Evolutionary conservation across 2,329 filamentous ascomycete genomes (phyloP), one percentile per base, ranked within the genome.

Genomic region (Rhynchosporium graminicola): DNA sequence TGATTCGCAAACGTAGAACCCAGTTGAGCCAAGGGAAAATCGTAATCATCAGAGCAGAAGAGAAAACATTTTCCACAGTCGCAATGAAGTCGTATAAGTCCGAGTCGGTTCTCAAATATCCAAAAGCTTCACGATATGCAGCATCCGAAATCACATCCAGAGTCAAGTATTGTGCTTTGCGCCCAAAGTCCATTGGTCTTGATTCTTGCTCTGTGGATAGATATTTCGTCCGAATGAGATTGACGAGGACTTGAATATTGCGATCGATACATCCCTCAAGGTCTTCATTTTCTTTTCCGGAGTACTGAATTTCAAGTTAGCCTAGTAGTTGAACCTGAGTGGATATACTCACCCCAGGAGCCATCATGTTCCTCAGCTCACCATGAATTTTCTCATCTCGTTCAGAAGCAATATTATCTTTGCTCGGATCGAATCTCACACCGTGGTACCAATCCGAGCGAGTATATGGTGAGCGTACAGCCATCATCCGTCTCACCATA

Each of bases 121-220:
- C 82, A 65, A 84, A 83, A 0, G 77, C 68, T 62, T 80, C 60
- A 10, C 83, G 81, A 20, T 84, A 79, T 0, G 80, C 80, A 31
- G 84, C 73, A 47, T 83, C 78, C n/a, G 79, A 80, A 52, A 85
- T 82, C 2, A 81, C 80, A 61, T 86, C 83, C 0, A 85, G 73
- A 1, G 82, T 80, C 61, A 84, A 82, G 75, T 78, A 83, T 29
- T 82, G 80, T 1, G 80, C 78, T 65, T 83, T 82, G 46, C 75
- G 72, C 20, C 79, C 79, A 56, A 87, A 72, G 66, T 86, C 82
- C 62, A 85, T 74, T 0, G 76, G 76, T 0, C 69, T 69, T 40
- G 73, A 75, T 1, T 74, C 60, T 0, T 65, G 63, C 5, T 75
- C 70, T 0, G 70, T 78, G 3, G 78, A 79, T 4, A 80, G 48